Evolutionary conservation across 805 yeast genomes (phyloP).

Genomic region (Monosporozyma siamensis): DNA sequence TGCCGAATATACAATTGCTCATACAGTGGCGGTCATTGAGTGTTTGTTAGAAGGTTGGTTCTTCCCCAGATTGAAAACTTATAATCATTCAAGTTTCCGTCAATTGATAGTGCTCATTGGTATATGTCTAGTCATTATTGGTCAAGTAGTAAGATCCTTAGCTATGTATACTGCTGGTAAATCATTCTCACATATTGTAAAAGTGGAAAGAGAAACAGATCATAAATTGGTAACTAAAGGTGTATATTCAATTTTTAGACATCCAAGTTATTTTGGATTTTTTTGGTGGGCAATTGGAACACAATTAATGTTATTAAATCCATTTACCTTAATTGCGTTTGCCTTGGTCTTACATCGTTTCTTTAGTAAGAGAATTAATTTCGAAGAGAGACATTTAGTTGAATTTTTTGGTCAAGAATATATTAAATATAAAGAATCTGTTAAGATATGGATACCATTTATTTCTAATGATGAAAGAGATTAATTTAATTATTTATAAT

Average conservation of each 20-base stretch:
- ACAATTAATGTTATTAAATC: constrained; percentile 62
- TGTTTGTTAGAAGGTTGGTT: constrained; percentile 34
- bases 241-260: constrained; percentile 57
- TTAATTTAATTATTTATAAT: neutral
- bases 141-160: constrained; percentile 59
- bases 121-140: constrained; percentile 35
- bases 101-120: constrained; percentile 36
- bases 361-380: constrained; percentile 55
- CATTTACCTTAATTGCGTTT: constrained; percentile 48
- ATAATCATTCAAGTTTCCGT: neutral
- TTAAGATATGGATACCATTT: constrained; percentile 60
- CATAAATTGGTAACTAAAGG: constrained; percentile 72
- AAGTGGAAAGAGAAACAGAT: constrained; percentile 37
- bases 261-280: constrained; percentile 88
- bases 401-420: constrained; percentile 68
- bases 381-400: constrained; percentile 59
- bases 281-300: constrained; percentile 90
- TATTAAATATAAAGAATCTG: constrained; percentile 37
- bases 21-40: constrained; percentile 45
- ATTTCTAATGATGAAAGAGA: constrained; percentile 20
- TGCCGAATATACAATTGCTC: constrained; percentile 47
- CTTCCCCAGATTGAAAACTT: constrained; percentile 33
- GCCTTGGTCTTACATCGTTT: constrained; percentile 53
- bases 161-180: constrained; percentile 87
- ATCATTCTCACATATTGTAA: constrained; percentile 78